Conservation (phyloP, 352 stramenopile genomes). For the Pythium coloratum region DNA sequence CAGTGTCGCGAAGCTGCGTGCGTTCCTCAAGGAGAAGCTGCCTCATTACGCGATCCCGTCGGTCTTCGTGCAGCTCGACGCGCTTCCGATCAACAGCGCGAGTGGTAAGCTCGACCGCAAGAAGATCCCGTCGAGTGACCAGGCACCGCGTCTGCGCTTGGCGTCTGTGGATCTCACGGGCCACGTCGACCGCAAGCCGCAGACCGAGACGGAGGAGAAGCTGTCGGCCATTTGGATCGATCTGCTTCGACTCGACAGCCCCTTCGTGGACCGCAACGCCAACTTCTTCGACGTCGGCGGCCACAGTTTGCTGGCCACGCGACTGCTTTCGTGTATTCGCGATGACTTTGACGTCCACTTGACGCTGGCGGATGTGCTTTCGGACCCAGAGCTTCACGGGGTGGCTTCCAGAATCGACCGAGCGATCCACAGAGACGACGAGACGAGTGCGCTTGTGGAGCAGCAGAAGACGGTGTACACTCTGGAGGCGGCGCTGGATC, state of each 20-base stretch:
- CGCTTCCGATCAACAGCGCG: conserved; percentile 83
- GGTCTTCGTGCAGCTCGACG: conserved; percentile 79
- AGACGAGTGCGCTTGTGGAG: background rate
- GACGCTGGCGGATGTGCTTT: conserved; percentile 76
- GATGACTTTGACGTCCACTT: conserved; percentile 65
- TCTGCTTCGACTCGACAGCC: conserved; percentile 61
- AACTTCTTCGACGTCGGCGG: conserved; percentile 86
- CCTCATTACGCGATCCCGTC: conserved; percentile 84
- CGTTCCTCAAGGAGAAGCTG: conserved; percentile 73
- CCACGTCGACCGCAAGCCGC: conserved; percentile 38
- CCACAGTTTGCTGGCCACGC: conserved; percentile 75
- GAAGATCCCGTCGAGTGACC: conserved; percentile 72
- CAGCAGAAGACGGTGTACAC: conserved; percentile 49
- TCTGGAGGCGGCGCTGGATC: conserved; percentile 64
- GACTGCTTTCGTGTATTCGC: conserved; percentile 70
- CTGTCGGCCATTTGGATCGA: conserved; percentile 68
- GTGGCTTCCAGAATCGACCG: conserved; percentile 58
- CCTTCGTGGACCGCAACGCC: conserved; percentile 51
- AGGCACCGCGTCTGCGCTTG: conserved; percentile 64
- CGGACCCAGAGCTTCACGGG: conserved; percentile 49
- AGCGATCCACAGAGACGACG: conserved; percentile 14
- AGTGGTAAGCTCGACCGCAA: conserved; percentile 91
- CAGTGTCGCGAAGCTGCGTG: conserved; percentile 58
- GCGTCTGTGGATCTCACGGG: conserved; percentile 75
- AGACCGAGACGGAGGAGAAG: conserved; percentile 60